A percentile compares a stretch with the other conserved stretches of the same genome.
phyloP scores from a whole-genome alignment of 2,329 filamentous ascomycete species.

The Zasmidium cellare region DNA sequence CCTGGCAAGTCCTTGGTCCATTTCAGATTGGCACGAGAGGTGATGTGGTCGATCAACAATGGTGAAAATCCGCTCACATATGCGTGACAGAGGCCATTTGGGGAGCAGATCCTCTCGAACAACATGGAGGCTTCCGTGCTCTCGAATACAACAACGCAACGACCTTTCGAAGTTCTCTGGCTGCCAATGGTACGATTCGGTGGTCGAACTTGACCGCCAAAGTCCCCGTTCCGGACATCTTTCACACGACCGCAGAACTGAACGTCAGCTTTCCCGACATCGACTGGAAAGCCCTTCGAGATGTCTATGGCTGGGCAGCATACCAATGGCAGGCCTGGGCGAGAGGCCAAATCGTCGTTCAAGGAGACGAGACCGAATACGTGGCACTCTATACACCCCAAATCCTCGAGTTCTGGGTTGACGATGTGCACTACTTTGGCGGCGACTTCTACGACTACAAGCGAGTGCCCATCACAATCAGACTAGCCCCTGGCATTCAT shows the following conservation, averaged over 20 bases:
- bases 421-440: slow-evolving; percentile 55
- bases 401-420: slow-evolving; percentile 55
- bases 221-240: slow-evolving; percentile 27
- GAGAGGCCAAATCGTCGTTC: slow-evolving; percentile 49
- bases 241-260: slow-evolving; percentile 39
- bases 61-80: neutral
- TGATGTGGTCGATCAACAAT: neutral
- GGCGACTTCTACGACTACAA: slow-evolving; percentile 58
- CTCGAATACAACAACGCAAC: slow-evolving; percentile 45
- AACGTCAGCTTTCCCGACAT: slow-evolving; percentile 50
- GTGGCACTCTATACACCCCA: slow-evolving; percentile 49
- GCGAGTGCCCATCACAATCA: slow-evolving; percentile 51
- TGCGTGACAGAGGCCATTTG: slow-evolving; percentile 53
- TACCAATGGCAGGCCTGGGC: slow-evolving; percentile 61
- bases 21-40: slow-evolving; percentile 61
- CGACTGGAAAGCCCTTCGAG: slow-evolving; percentile 55
- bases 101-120: slow-evolving; percentile 60
- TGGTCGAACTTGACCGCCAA: slow-evolving; percentile 48
- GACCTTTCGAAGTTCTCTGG: slow-evolving; percentile 52
- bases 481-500: slow-evolving; percentile 52
- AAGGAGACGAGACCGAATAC: slow-evolving; percentile 30
- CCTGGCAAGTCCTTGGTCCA: slow-evolving; percentile 49
- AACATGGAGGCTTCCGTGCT: slow-evolving; percentile 52
- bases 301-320: slow-evolving; percentile 60
- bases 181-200: slow-evolving; percentile 49